Conservation (phyloP, 2,329 filamentous ascomycete genomes). For the Curvularia lunata region DNA sequence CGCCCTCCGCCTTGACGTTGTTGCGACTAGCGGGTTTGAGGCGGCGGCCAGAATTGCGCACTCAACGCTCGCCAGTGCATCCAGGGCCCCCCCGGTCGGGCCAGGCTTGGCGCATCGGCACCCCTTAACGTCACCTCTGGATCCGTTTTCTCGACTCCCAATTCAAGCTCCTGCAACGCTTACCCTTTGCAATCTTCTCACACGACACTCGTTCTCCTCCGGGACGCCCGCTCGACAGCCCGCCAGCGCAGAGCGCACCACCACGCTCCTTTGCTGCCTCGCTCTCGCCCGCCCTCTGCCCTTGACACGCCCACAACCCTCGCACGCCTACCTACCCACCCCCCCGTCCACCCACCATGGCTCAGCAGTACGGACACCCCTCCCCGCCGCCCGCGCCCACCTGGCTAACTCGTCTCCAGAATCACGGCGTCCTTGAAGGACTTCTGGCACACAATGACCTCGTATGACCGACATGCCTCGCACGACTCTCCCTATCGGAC, state of each 20-base stretch:
- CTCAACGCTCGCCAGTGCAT: constrained; percentile 15
- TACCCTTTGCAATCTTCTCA: constrained; percentile 1
- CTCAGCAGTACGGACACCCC: constrained; percentile 41
- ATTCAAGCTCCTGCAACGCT: constrained; percentile 23
- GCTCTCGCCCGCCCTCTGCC: constrained; percentile 16
- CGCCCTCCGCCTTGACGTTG: neutral
- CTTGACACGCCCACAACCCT: neutral
- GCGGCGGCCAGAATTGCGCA: constrained; percentile 18
- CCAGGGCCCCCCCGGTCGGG: constrained; percentile 20
- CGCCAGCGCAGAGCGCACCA: constrained; percentile 26
- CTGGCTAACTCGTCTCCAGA: constrained; percentile 39
- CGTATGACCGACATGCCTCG: constrained; percentile 81
- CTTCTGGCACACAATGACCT: constrained; percentile 89
- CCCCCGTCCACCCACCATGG: constrained; percentile 34
- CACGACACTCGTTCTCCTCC: constrained; percentile 13
- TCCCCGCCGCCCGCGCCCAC: neutral
- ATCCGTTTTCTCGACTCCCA: constrained; percentile 24
- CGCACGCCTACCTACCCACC: neutral
- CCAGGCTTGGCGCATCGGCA: constrained; percentile 21
- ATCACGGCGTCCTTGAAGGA: constrained; percentile 70
- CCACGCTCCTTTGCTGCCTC: constrained; percentile 22
- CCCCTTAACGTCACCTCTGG: constrained; percentile 26
- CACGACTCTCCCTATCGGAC: constrained; percentile 93
- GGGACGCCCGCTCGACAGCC: constrained; percentile 3
- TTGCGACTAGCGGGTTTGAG: constrained; percentile 1